Conservation (phyloP, 148 eudicot species). For the Silene conica region DNA sequence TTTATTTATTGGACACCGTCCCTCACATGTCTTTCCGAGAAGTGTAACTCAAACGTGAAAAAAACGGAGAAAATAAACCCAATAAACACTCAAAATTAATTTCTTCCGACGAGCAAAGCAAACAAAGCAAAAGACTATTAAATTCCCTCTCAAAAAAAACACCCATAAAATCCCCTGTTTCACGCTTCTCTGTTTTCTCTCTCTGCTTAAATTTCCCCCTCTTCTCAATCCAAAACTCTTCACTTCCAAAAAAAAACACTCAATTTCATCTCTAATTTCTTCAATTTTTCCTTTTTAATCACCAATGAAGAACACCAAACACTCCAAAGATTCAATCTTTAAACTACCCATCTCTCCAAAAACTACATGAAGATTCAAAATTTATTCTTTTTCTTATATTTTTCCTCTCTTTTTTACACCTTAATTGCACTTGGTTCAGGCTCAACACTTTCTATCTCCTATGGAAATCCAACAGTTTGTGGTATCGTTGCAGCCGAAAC, state of each 20-base stretch:
- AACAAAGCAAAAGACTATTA: no score
- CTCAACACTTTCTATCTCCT: conserved; percentile 45
- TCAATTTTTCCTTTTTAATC: background rate
- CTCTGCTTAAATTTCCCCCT: background rate
- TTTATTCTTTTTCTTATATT: conserved; percentile 14
- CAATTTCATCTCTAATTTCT: background rate
- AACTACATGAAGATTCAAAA: conserved; percentile 35
- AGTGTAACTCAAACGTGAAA: no score
- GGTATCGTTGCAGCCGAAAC: conserved; percentile 47
- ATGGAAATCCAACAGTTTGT: conserved; percentile 52
- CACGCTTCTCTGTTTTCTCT: conserved; percentile 4
- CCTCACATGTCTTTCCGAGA: no score
- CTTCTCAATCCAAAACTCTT: background rate
- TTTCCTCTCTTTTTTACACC: conserved; percentile 17
- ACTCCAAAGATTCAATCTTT: background rate
- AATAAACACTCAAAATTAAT: no score
- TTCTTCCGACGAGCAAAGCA: no score
- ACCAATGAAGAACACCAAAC: conserved; percentile 31
- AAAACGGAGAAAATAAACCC: no score
- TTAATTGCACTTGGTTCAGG: conserved; percentile 43
- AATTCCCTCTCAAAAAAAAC: background rate
- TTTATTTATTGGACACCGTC: no score
- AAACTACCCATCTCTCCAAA: background rate
- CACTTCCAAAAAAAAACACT: conserved; percentile 6
- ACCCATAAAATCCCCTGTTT: conserved; percentile 14